These are phyloP conservation scores for Aspergillus nomiae DNA, from an alignment of 2,329 filamentous ascomycete species.

Conservation along the genomic window DNA sequence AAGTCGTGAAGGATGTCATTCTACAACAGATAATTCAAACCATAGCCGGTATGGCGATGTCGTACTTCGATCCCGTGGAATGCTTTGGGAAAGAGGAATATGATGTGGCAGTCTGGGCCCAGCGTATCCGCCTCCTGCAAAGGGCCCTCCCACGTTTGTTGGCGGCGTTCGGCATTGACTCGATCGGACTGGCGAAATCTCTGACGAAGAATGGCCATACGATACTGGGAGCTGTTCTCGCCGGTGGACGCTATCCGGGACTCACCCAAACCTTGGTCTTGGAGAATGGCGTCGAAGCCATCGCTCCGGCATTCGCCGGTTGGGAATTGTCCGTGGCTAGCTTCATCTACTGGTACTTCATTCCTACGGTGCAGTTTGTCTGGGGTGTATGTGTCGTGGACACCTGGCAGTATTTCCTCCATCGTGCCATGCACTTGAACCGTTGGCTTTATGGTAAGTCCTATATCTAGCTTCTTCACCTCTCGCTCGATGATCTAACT, in stretches of 20 bases:
- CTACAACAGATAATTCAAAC: slow-evolving; percentile 91
- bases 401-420: slow-evolving; percentile 97
- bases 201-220: slow-evolving; percentile 68
- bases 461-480: background rate
- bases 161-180: slow-evolving; percentile 73
- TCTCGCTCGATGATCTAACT: slow-evolving; percentile 6
- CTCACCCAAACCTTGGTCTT: slow-evolving; percentile 62
- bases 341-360: slow-evolving; percentile 73
- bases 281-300: slow-evolving; percentile 49
- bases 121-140: slow-evolving; percentile 76
- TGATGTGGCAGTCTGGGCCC: slow-evolving; percentile 88
- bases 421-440: slow-evolving; percentile 96
- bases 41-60: slow-evolving; percentile 66
- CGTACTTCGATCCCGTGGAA: slow-evolving; percentile 71
- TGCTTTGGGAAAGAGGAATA: slow-evolving; percentile 78
- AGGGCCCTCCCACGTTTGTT: slow-evolving; percentile 73
- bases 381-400: slow-evolving; percentile 78
- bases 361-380: slow-evolving; percentile 77
- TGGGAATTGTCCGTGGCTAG: slow-evolving; percentile 81
- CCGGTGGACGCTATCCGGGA: slow-evolving; percentile 79
- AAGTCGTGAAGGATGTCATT: slow-evolving; percentile 88
- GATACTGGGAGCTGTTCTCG: slow-evolving; percentile 71
- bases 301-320: slow-evolving; percentile 71
- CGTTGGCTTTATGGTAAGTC: slow-evolving; percentile 91
- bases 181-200: slow-evolving; percentile 72